Conservation (phyloP, 2,329 filamentous ascomycete species). For the Penicillium sp. region DNA sequence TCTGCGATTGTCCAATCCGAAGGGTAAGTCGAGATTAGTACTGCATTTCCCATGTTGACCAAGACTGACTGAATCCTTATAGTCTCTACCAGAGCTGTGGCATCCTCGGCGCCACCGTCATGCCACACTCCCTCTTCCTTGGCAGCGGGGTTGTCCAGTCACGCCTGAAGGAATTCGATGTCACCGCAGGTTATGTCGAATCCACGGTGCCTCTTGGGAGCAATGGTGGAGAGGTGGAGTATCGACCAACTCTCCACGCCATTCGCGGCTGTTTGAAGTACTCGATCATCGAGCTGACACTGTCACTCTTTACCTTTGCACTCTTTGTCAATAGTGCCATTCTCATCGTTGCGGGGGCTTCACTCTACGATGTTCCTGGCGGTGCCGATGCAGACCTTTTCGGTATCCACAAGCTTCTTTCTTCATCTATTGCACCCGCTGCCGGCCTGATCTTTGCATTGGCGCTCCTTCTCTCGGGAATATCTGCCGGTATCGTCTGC, state of each 20-base stretch:
- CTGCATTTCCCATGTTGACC: not conserved
- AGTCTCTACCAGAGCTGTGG: slow-evolving; percentile 55
- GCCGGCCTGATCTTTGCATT: slow-evolving; percentile 83
- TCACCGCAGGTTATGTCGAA: slow-evolving; percentile 38
- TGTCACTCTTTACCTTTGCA: slow-evolving; percentile 77
- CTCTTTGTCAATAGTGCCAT: slow-evolving; percentile 82
- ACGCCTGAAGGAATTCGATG: slow-evolving; percentile 50
- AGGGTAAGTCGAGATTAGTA: slow-evolving; percentile 38
- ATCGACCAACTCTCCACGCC: slow-evolving; percentile 68
- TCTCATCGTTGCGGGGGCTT: slow-evolving; percentile 75
- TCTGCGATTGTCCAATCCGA: slow-evolving; percentile 51
- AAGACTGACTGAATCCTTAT: not conserved
- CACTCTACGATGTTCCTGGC: slow-evolving; percentile 62
- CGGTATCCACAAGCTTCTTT: slow-evolving; percentile 72
- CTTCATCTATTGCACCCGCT: slow-evolving; percentile 64
- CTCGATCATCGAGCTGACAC: slow-evolving; percentile 65
- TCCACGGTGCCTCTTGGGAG: slow-evolving; percentile 29
- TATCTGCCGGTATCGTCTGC: slow-evolving; percentile 80
- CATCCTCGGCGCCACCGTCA: slow-evolving; percentile 55
- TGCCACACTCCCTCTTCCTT: slow-evolving; percentile 60
- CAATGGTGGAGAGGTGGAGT: slow-evolving; percentile 55
- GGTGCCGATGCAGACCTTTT: slow-evolving; percentile 74
- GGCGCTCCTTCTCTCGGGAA: slow-evolving; percentile 73
- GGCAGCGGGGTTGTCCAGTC: slow-evolving; percentile 57
- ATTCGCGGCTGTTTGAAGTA: slow-evolving; percentile 72